A percentile compares a stretch with the other conserved stretches of the same genome.
Evolutionary conservation across 2,329 filamentous ascomycete species (phyloP).

Genomic region (Septoria linicola): DNA sequence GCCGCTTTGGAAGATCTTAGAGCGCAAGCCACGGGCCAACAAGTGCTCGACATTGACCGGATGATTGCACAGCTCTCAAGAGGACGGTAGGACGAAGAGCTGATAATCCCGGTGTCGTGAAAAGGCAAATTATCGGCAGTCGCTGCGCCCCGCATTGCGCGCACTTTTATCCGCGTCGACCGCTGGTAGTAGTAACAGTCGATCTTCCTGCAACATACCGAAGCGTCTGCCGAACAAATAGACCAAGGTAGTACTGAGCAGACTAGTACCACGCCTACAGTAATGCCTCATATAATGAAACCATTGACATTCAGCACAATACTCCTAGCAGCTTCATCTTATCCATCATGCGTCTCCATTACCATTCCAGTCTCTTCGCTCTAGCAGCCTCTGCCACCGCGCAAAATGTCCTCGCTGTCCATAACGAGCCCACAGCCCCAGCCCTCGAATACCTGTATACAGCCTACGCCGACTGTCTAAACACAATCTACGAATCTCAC

Average conservation of each 20-base stretch:
- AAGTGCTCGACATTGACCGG: slow-evolving; percentile 77
- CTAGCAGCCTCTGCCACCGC: slow-evolving; percentile 10
- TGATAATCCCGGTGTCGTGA: background rate
- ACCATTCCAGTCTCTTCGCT: slow-evolving; percentile 10
- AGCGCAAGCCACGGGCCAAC: slow-evolving; percentile 68
- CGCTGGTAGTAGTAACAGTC: background rate
- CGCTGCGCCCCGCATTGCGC: background rate
- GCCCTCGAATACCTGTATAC: slow-evolving; percentile 35
- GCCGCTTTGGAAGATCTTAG: slow-evolving; percentile 72
- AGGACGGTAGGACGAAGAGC: slow-evolving; percentile 27
- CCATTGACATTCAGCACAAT: background rate
- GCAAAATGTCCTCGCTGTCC: slow-evolving; percentile 13
- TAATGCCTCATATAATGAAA: background rate
- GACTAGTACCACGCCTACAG: background rate
- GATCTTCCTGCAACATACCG: background rate
- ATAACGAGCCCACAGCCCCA: slow-evolving; percentile 21
- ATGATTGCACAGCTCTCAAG: slow-evolving; percentile 57
- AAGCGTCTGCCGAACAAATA: slow-evolving; percentile 5
- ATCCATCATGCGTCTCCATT: slow-evolving; percentile 1
- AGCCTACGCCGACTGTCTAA: slow-evolving; percentile 29
- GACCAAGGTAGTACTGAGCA: slow-evolving; percentile 2
- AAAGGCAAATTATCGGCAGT: slow-evolving; percentile 5
- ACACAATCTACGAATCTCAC: slow-evolving; percentile 29
- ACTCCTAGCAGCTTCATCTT: background rate
- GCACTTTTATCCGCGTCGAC: no score